Conservation (phyloP, 73 alveolate genomes). For the Breviolum minutum region DNA sequence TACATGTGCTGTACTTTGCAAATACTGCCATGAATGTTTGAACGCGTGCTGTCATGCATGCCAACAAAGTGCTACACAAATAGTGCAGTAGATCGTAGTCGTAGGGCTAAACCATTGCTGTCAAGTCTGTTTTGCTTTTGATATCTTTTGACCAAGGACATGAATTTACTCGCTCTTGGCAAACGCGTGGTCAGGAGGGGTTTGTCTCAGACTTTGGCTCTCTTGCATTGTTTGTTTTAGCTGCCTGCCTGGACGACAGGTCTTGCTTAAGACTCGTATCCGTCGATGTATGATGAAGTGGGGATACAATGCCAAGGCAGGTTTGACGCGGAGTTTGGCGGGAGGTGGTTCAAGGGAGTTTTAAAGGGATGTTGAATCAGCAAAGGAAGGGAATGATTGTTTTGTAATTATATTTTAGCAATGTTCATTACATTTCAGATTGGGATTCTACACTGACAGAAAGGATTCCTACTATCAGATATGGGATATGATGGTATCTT, state of each 20-base stretch:
- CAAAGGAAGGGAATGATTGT: no score
- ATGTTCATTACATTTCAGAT: no score
- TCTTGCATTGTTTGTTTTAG: neutral
- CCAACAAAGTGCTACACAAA: no score
- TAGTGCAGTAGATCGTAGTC: no score
- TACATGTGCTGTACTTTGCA: neutral
- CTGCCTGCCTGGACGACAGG: neutral
- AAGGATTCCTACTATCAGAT: no score
- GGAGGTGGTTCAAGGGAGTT: no score
- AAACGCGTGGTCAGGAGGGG: neutral
- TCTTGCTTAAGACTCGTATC: constrained; percentile 47
- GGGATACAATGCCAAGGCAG: constrained; percentile 66
- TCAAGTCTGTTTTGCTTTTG: neutral
- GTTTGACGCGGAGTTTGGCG: no score
- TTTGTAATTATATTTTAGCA: no score
- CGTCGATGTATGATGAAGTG: constrained; percentile 61
- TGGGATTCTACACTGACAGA: no score
- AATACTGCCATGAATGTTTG: neutral
- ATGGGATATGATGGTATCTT: no score
- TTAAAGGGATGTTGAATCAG: no score
- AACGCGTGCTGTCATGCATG: neutral
- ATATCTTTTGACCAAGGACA: neutral
- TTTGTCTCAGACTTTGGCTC: neutral
- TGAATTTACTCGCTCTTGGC: constrained; percentile 74
- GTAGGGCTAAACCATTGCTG: neutral